Percentiles rank a stretch among this genome's conserved stretches.
phyloP scores from a whole-genome alignment of 441 rosid species.

The Geranium incanum region DNA sequence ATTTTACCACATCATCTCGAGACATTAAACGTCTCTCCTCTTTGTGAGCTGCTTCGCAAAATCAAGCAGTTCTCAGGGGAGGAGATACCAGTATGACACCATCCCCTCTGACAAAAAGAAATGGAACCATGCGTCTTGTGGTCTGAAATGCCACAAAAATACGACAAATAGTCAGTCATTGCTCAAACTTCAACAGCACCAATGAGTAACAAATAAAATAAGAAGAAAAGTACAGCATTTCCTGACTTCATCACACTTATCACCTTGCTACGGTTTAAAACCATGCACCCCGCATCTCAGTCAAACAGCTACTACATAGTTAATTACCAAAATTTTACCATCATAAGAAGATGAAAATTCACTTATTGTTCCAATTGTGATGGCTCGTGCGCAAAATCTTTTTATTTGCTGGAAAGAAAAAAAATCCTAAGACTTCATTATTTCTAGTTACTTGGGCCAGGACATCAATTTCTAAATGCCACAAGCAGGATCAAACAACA shows the following conservation, averaged over 20 bases:
- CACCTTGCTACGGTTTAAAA: neutral
- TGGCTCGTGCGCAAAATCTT: no score
- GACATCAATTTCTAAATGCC: no score
- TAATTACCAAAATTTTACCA: no score
- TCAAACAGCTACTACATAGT: neutral
- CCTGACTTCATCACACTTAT: neutral
- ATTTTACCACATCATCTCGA: no score
- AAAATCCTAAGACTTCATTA: no score
- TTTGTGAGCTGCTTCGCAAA: neutral
- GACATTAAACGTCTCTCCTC: no score
- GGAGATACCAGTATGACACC: conserved; percentile 97
- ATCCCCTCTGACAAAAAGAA: conserved; percentile 92
- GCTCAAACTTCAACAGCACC: neutral
- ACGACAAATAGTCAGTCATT: neutral
- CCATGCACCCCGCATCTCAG: neutral
- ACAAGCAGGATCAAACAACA: neutral
- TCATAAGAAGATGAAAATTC: no score
- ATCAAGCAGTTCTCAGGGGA: conserved; percentile 76
- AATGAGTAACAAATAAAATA: neutral
- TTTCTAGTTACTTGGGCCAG: no score
- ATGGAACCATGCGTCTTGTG: conserved; percentile 77
- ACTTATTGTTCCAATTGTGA: no score
- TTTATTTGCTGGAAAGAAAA: neutral
- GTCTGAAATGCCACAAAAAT: conserved; percentile 40
- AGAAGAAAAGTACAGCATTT: neutral